Evolutionary conservation across 257 asterid genomes (phyloP).

Genomic region (Ilex aquifolium): DNA sequence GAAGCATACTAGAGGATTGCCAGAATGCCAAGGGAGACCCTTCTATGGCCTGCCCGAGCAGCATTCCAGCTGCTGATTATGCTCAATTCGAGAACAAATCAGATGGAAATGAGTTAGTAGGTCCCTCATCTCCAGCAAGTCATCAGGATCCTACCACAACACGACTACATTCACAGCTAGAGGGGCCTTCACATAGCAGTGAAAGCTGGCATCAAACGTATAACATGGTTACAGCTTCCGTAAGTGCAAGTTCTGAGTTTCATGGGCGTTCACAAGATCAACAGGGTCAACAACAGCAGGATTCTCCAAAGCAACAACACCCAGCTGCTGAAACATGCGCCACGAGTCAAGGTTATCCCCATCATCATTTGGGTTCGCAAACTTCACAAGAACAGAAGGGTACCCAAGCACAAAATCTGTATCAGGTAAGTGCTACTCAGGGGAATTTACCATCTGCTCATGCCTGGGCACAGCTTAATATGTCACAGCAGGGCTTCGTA

Average conservation of each 20-base stretch:
- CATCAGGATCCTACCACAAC: conserved; percentile 13
- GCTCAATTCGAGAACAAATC: conserved; percentile 14
- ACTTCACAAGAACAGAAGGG: conserved; percentile 1
- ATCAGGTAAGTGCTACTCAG: conserved; percentile 18
- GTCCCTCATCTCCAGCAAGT: conserved; percentile 18
- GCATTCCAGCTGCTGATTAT: conserved; percentile 20
- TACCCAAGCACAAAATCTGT: conserved; percentile 17
- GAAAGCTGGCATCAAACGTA: conserved; percentile 20
- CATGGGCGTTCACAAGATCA: conserved; percentile 19
- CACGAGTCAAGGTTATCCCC: conserved; percentile 16
- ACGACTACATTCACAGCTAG: conserved; percentile 13
- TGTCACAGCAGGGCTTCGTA: conserved; percentile 3
- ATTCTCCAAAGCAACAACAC: conserved; percentile 6
- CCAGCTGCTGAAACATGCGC: conserved; percentile 10
- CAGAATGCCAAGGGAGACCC: conserved; percentile 11
- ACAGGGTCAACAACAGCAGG: conserved; percentile 15
- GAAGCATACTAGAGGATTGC: conserved; percentile 12
- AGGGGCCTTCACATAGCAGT: conserved; percentile 21
- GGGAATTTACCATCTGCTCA: conserved; percentile 17
- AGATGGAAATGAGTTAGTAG: conserved; percentile 21
- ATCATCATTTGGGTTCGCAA: conserved; percentile 9
- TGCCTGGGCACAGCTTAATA: conserved; percentile 19
- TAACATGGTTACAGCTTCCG: conserved; percentile 23
- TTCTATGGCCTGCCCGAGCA: conserved; percentile 10
- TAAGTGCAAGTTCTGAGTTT: conserved; percentile 15